A percentile compares a stretch with the other conserved stretches of the same genome.
These are phyloP conservation scores for Ophiognomonia clavigignenti-juglandacearum DNA, from an alignment of 2,329 filamentous ascomycete species.

Conservation along the genomic window DNA sequence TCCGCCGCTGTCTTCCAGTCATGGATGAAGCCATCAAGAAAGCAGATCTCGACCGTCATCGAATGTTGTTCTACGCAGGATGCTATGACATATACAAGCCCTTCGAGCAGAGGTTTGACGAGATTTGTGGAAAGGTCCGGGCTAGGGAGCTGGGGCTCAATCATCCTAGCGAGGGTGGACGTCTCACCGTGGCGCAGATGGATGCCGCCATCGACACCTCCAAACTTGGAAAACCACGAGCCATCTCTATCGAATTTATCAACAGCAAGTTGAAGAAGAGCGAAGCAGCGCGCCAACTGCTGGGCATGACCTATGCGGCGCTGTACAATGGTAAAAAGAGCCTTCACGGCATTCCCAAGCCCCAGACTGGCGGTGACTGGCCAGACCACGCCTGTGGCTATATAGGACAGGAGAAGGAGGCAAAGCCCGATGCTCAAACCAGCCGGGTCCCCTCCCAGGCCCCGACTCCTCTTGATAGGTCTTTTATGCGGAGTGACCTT, in stretches of 20 bases:
- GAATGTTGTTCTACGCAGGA: slow-evolving; percentile 36
- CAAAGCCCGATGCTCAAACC: neutral
- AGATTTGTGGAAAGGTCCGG: slow-evolving; percentile 30
- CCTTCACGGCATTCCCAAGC: slow-evolving; percentile 1
- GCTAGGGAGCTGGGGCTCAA: slow-evolving; percentile 30
- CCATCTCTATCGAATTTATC: slow-evolving; percentile 32
- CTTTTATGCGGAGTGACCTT: neutral
- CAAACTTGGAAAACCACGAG: slow-evolving; percentile 19
- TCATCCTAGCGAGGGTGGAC: slow-evolving; percentile 8
- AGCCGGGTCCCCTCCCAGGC: neutral
- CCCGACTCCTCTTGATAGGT: too few species aligned
- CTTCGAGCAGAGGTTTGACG: slow-evolving; percentile 25
- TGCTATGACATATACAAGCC: slow-evolving; percentile 29
- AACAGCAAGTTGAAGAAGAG: slow-evolving; percentile 29
- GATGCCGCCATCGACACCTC: slow-evolving; percentile 1
- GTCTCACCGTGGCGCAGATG: slow-evolving; percentile 10
- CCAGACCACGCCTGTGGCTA: too few species aligned
- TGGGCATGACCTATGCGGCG: slow-evolving; percentile 36
- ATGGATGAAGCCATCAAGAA: slow-evolving; percentile 22
- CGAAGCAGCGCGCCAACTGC: slow-evolving; percentile 36
- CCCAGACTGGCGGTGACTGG: slow-evolving; percentile 1
- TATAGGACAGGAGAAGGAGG: neutral
- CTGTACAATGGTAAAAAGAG: slow-evolving; percentile 18
- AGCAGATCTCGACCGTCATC: slow-evolving; percentile 20
- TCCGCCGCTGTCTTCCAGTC: slow-evolving; percentile 4